Evolutionary conservation across 306 rosid species (phyloP).

Genomic region (peach (Prunus persica)): Prunus_persica_NCBIv2 NC_034015.1:12324501-12325000

Average conservation of each 20-base stretch:
- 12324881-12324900: slow-evolving; percentile 90
- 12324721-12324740: slow-evolving; percentile 1
- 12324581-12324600: neutral
- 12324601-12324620: neutral
- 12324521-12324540: neutral
- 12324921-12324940: slow-evolving; percentile 81
- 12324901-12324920: slow-evolving; percentile 94
- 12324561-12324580: neutral
- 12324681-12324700: neutral
- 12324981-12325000: slow-evolving; percentile 16
- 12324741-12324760: neutral
- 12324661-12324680: neutral
- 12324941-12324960: slow-evolving; percentile 89
- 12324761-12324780: slow-evolving; percentile 1
- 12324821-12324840: slow-evolving; percentile 12
- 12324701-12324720: neutral
- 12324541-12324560: neutral
- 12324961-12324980: slow-evolving; percentile 49
- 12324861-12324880: slow-evolving; percentile 86
- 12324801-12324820: slow-evolving; percentile 5
- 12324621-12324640: neutral
- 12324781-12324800: neutral
- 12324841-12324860: slow-evolving; percentile 92
- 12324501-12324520: neutral
- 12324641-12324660: neutral